These are phyloP conservation scores for Sphagnurus paluster DNA, from an alignment of 1,284 basidiomycete species.

Conservation along the genomic window DNA sequence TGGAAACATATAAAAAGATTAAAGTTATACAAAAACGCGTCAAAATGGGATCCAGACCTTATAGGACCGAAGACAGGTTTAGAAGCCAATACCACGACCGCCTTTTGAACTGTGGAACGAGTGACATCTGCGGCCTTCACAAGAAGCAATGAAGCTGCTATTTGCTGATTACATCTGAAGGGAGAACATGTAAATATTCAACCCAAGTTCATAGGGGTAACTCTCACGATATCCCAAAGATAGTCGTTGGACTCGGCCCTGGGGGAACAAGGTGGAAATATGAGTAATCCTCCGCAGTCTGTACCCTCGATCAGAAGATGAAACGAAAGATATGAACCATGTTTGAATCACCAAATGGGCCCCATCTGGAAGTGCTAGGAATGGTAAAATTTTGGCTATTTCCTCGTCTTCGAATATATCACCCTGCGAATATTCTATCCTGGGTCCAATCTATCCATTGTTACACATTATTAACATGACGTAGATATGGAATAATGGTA, in stretches of 20 bases:
- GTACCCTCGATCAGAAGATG: constrained; percentile 14
- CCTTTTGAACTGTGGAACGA: constrained; percentile 96
- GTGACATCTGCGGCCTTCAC: constrained; percentile 88
- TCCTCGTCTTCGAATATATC: constrained; percentile 81
- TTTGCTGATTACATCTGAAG: constrained; percentile 93
- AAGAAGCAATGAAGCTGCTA: constrained; percentile 79
- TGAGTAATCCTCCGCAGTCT: constrained; percentile 95
- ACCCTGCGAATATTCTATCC: constrained; percentile 79
- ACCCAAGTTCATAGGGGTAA: constrained; percentile 5
- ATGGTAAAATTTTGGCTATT: constrained; percentile 83
- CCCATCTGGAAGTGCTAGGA: constrained; percentile 97
- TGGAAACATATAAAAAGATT: constrained; percentile 23
- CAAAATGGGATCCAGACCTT: constrained; percentile 45
- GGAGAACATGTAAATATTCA: neutral
- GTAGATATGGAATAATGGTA: constrained; percentile 36
- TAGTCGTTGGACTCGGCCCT: constrained; percentile 70
- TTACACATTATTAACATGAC: too few species aligned
- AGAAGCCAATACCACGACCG: constrained; percentile 91
- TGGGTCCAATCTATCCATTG: constrained; percentile 75
- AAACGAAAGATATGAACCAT: constrained; percentile 19
- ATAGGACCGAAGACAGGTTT: constrained; percentile 90
- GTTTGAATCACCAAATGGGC: constrained; percentile 91
- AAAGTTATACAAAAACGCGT: constrained; percentile 11
- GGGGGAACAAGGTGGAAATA: constrained; percentile 89
- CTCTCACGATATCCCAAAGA: constrained; percentile 91